Evolutionary conservation across 495 filamentous ascomycete species (phyloP).

Genomic region (Parmelia sp.): DNA sequence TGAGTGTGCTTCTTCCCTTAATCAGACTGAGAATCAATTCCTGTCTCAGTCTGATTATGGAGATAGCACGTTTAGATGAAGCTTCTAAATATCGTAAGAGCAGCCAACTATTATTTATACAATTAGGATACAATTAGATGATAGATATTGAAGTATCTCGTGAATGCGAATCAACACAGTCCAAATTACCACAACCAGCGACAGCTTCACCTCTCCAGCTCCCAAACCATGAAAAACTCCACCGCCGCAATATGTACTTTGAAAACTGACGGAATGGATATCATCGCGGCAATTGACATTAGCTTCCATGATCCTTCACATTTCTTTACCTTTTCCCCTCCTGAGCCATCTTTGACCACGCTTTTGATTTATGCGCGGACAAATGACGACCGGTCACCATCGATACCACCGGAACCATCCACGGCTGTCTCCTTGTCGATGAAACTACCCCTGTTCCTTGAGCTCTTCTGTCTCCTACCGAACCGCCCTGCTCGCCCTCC

Average conservation of each 20-base stretch:
- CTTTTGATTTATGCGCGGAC: neutral
- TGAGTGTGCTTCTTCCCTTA: neutral
- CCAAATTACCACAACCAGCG: neutral
- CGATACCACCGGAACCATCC: conserved; percentile 7
- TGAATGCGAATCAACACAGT: neutral
- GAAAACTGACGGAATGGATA: conserved; percentile 11
- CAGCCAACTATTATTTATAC: neutral
- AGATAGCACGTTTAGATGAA: neutral
- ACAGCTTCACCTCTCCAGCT: neutral
- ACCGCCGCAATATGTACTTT: neutral
- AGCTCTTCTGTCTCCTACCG: conserved; percentile 33
- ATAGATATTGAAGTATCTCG: neutral
- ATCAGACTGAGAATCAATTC: too few species aligned
- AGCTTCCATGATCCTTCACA: neutral
- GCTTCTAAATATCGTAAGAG: neutral
- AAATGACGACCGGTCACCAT: conserved; percentile 13
- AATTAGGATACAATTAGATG: neutral
- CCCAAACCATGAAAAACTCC: neutral
- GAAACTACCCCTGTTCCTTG: conserved; percentile 41
- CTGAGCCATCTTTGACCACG: neutral
- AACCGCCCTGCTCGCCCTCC: too few species aligned
- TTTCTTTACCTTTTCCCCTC: neutral
- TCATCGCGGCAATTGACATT: conserved; percentile 11
- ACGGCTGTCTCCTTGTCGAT: conserved; percentile 25
- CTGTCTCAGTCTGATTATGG: neutral